Evolutionary conservation across 208 protist species (phyloP), one percentile per base, ranked within the genome.

Genomic region (Trypanosomatidae sp.): DNA sequence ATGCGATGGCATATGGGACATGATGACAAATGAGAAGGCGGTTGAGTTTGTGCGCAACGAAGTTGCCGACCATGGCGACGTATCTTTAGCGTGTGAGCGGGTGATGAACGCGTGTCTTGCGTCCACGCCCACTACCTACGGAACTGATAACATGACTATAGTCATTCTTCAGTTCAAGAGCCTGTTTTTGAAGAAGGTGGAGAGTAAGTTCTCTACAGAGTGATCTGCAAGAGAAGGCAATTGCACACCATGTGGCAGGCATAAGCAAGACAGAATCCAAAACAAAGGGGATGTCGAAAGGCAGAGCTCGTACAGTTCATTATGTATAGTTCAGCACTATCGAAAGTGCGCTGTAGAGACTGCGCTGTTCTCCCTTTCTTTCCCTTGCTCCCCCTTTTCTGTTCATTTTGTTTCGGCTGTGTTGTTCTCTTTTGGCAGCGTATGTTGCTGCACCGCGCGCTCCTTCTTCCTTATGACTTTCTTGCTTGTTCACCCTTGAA

Each of bases 1-100:
- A 1, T 98, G 96, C 71, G 96, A 98, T 79, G 96, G 96, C 64
- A 80, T 98, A 17, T 98, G 93, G 92, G 96, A 98, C 71, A 96
- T 93, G 75, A 88, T 98, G 86, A 88, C 85, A 0, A 98, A 97
- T 77, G 83, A 98, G 50, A 85, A 90, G 62, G 94, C 91, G 25
- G 90, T 97, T 7, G 86, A 95, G 19, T 95, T 97, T 84, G 91
- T 98, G 66, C 86, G 90, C 41, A 90, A 91, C 67, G 85, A 95
- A 73, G 81, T 98, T 43, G 87, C 87, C 15, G 91, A 94, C 53
- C 88, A 94, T 60, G 83, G 89, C 33, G 91, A 94, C 71, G 74
- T 96, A 47, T 95, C 91, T 43, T 80, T 95, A 39, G 93, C 88
- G 12, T 97, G 93, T 74, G 91, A 97, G 73, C 82, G 89, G 5